Base-by-base conservation (phyloP, 768 basidiomycete genomes). In the Leccinum barrowsii region DNA sequence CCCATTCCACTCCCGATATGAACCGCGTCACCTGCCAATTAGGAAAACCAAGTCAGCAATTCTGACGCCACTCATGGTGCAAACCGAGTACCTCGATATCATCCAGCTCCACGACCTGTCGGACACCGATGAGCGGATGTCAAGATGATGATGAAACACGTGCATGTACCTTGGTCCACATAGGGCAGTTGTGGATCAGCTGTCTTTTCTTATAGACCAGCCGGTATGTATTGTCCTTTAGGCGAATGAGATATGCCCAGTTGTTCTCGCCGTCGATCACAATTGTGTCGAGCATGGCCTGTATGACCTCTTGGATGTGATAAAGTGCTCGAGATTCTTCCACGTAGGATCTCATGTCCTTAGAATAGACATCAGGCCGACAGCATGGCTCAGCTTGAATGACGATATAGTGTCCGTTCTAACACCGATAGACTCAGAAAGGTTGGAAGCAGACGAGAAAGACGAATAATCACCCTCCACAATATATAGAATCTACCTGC, bases 231-330 rank as follows among this genome's bases (percentile, higher is more conserved):
- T 56, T 56, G 44, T 70, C 63, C 59, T 72, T 75, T 44, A 64
- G 56, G 19, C 70, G 72, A 15, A 73, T 61, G 17, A 73, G 62
- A 64, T 74, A 55, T 48, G 74, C 74, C 70, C 70, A 73, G 49
- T 74, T 75, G 10, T 69, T 59, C 57, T 73, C 65, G 24, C 69
- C 60, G 6, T 74, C 72, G 12, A 73, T 59, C 5, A 62, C 60
- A 50, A 73, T 67, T 4, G 50, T 58, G 22, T 74, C 73, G 5
- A 75, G 57, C 72, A 75, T 74, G 7, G 68, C 65, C 42, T 74
- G 74, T 55, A 73, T 58, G 6, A 73, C 68, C 48, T 75, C 72
- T 57, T 62, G 58, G 37, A 73, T 49, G 22, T 73, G 54, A 35
- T 46, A 60, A 5, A 60, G 63, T 2, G 73, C 71, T 24, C 62